Base-by-base conservation (phyloP, 176 grass and related monocot genomes). In the Carex scoparia region DNA sequence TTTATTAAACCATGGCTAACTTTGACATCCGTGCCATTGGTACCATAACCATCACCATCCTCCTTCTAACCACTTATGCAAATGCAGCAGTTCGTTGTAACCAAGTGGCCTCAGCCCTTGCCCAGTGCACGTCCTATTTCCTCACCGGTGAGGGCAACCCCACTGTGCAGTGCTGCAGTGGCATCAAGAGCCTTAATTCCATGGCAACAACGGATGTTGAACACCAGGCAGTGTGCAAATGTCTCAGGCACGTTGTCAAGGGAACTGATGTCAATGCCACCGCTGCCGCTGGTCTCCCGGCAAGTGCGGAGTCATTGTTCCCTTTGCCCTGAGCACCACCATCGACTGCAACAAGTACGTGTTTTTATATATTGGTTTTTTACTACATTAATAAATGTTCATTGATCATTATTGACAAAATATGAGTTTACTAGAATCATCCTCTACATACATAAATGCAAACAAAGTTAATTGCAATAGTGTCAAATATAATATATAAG, bases 311-410 rank as follows among this genome's bases (percentile, higher is more conserved):
- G 82, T 84, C 61, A 69, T 18, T 37, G 42, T 84, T 9, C 60
- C 60, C 1, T 71, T 27, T 56, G 8, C 82, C 82, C 72, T 84
- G 48, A 73, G 65, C 82, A 84, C 82, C 64, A 56, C 82, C 48
- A 71, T 44, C 11, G 82, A 84, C 82, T 84, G 82, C 58, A 68
- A 59, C 70, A 80, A 80, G 84, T 86, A 79, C 12, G 53, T 40
- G 38, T 5, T 44, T 44, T 7, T 23, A 23, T 23, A 23, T 23
- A 44, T 44, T 44, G 42, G 4, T 44, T 44, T 44, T 44, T 44
- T 44, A 44, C 42, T 7, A 44, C 42, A 44, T 44, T 44, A 44
- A 44, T 44, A 44, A 44, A 44, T 44, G 42, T 6, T 44, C 42
- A 44, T 44, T 44, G 4, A 44, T 6, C 42, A 44, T 5, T 5